phyloP scores from a whole-genome alignment of 192 early-diverging fungal species.

The Dispira parvispora region DNA sequence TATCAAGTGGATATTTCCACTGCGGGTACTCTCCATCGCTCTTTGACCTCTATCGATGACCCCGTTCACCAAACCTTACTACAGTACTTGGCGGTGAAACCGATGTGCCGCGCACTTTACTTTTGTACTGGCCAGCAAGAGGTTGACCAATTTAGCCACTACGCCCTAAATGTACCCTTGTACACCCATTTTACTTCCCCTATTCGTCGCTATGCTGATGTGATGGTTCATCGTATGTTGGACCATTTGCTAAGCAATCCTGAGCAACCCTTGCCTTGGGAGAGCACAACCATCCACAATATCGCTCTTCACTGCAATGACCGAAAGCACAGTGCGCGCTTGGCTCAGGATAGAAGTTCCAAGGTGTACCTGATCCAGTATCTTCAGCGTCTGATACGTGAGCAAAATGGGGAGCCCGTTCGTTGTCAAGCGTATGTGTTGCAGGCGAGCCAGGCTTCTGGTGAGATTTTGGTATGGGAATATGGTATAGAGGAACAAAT shows the following conservation, averaged over 20 bases:
- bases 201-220: conserved; percentile 96
- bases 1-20: conserved; percentile 35
- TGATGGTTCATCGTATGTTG: conserved; percentile 84
- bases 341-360: conserved; percentile 48
- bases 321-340: conserved; percentile 71
- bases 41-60: conserved; percentile 29
- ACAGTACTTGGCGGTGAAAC: conserved; percentile 23
- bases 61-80: conserved; percentile 15
- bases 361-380: conserved; percentile 3
- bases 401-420: background rate
- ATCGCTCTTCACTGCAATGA: conserved; percentile 64
- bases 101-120: conserved; percentile 97
- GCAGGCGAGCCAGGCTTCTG: background rate
- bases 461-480: background rate
- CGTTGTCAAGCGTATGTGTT: background rate
- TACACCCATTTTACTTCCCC: conserved; percentile 99
- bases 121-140: conserved; percentile 78
- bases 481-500: conserved; percentile 2
- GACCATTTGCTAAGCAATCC: conserved; percentile 19
- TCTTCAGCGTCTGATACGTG: background rate
- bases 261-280: conserved; percentile 13
- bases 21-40: conserved; percentile 35
- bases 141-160: conserved; percentile 56
- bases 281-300: conserved; percentile 15
- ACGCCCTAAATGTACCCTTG: conserved; percentile 76